These are phyloP conservation scores for Penicillium ochrochloron DNA, from an alignment of 495 filamentous ascomycete genomes.

Conservation along the genomic window DNA sequence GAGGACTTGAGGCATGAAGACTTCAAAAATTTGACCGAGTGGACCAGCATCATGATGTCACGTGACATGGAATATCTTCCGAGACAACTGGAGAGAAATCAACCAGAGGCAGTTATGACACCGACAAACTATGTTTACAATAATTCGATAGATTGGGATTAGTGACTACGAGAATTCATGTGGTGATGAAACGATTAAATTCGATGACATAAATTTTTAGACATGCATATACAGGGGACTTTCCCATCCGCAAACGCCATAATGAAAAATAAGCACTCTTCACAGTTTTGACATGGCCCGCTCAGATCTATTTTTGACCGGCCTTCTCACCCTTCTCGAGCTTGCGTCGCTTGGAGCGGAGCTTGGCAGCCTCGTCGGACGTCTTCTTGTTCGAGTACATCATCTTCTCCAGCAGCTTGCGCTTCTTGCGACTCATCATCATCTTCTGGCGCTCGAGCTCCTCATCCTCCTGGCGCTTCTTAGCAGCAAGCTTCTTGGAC, in stretches of 20 bases:
- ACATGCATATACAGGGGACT: constrained; percentile 36
- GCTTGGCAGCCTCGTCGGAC: constrained; percentile 71
- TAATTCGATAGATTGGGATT: not conserved
- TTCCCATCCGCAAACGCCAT: constrained; percentile 33
- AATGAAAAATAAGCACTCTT: constrained; percentile 19
- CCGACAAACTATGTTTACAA: not conserved
- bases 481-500: constrained; percentile 67
- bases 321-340: constrained; percentile 82
- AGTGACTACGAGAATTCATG: not conserved
- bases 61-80: constrained; percentile 4
- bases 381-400: constrained; percentile 84
- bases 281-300: constrained; percentile 17
- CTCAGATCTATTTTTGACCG: constrained; percentile 34
- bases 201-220: constrained; percentile 29
- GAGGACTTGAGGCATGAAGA: not conserved
- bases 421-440: constrained; percentile 91
- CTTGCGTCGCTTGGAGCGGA: constrained; percentile 86
- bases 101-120: not conserved
- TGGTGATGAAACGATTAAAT: constrained; percentile 21
- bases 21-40: constrained; percentile 23
- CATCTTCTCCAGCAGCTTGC: constrained; percentile 92
- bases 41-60: constrained; percentile 17
- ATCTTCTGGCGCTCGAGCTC: constrained; percentile 86
- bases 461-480: constrained; percentile 77
- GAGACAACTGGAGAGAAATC: not conserved